phyloP scores from a whole-genome alignment of 1,284 basidiomycete genomes.

The Trichosporon inkin region DNA sequence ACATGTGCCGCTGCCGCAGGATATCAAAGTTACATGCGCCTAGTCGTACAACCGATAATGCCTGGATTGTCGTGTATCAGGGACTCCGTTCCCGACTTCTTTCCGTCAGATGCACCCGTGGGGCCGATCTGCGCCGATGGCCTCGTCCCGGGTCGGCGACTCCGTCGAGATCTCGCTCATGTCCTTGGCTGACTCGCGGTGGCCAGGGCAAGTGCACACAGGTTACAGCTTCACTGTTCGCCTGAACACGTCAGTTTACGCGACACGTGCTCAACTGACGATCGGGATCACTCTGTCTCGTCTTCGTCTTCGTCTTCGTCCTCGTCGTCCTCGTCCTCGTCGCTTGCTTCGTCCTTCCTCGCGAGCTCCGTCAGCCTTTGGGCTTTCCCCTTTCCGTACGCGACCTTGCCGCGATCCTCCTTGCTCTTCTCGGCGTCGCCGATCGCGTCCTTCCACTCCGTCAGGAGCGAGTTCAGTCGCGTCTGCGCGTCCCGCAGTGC shows the following conservation, averaged over 20 bases:
- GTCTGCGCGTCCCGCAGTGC: conserved; percentile 27
- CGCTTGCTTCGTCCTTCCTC: conserved; percentile 19
- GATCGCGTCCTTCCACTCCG: conserved; percentile 38
- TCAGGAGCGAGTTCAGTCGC: conserved; percentile 30
- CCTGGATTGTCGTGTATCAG: neutral
- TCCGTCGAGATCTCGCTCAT: no score
- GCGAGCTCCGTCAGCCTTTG: conserved; percentile 29
- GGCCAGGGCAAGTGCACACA: no score
- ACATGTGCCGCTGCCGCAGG: neutral
- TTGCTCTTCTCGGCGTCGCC: conserved; percentile 37
- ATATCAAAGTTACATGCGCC: conserved; percentile 1
- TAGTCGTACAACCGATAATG: neutral
- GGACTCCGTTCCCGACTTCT: neutral
- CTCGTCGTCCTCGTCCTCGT: conserved; percentile 10
- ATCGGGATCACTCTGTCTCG: neutral
- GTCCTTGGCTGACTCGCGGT: no score
- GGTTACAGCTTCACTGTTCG: neutral
- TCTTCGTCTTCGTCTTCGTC: conserved; percentile 19
- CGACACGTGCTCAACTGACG: neutral
- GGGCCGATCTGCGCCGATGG: neutral
- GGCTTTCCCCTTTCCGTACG: conserved; percentile 31
- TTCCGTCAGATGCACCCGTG: neutral
- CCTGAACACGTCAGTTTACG: neutral
- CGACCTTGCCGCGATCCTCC: conserved; percentile 30
- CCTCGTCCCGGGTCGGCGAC: neutral